A percentile compares a stretch with the other conserved stretches of the same genome.
Evolutionary conservation across 305 asterid genomes (phyloP).

Genomic region (Fraxinus floribunda): DNA sequence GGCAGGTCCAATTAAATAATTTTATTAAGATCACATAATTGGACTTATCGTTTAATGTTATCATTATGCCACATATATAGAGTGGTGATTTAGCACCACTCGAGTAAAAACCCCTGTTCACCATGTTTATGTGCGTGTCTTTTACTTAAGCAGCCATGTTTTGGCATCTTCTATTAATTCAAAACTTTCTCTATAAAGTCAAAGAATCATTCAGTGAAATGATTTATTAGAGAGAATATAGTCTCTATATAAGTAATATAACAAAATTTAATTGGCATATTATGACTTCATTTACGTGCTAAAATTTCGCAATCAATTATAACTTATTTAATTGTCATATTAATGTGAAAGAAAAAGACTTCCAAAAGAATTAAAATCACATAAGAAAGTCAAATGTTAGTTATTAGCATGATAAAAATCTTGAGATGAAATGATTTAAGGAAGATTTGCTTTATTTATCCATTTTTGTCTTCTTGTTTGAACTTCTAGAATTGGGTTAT

Average conservation of each 20-base stretch:
- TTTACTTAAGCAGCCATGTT: background rate
- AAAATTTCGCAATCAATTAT: conserved; percentile 2
- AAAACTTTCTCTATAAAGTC: background rate
- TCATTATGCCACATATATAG: background rate
- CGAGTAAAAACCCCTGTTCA: background rate
- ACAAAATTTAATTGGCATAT: background rate
- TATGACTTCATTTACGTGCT: conserved; percentile 22
- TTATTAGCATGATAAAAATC: conserved; percentile 23
- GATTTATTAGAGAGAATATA: background rate
- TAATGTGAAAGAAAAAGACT: background rate
- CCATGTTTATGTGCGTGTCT: background rate
- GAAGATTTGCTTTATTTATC: conserved; percentile 10
- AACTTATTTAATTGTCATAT: background rate
- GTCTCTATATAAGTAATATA: background rate
- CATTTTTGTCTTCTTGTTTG: conserved; percentile 13
- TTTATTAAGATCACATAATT: too few species aligned
- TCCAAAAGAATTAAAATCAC: conserved; percentile 10
- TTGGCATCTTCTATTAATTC: background rate
- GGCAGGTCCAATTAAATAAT: too few species aligned
- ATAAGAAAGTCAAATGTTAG: conserved; percentile 11
- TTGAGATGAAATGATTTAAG: conserved; percentile 25
- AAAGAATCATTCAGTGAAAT: background rate
- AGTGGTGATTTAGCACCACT: background rate
- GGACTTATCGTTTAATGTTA: background rate
- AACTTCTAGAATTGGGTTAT: background rate